These are phyloP conservation scores for Melaleuca alternifolia DNA, from an alignment of 345 rosid species.

Conservation along the genomic window DNA sequence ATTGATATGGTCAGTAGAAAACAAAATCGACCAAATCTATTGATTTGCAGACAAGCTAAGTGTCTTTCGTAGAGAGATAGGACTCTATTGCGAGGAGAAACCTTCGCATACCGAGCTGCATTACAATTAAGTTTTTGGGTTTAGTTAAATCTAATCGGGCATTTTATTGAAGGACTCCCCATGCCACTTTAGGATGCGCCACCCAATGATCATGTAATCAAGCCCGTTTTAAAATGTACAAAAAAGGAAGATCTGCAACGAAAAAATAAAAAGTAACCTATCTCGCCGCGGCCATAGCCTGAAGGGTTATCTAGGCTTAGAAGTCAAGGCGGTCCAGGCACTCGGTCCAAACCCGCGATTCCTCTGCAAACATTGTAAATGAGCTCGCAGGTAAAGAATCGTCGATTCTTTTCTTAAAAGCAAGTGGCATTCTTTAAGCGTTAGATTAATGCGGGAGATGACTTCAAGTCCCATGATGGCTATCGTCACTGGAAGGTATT, in stretches of 20 bases:
- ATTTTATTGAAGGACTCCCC: not conserved
- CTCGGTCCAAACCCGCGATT: constrained; percentile 7
- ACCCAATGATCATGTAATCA: not conserved
- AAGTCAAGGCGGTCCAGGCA: constrained; percentile 23
- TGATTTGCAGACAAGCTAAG: not conserved
- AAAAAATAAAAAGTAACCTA: not conserved
- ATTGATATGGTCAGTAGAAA: not conserved
- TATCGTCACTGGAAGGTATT: not conserved
- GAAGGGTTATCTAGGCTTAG: not conserved
- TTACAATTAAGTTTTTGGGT: not conserved
- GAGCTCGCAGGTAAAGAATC: not conserved
- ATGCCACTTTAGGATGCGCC: not conserved
- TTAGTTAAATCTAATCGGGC: not conserved
- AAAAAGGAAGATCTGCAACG: not conserved
- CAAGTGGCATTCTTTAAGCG: not conserved
- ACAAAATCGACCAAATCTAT: not conserved
- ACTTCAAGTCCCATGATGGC: not conserved
- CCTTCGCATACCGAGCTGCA: too few relatives aligned
- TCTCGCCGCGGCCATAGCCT: not conserved
- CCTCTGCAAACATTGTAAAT: not conserved
- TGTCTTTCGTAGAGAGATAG: too few relatives aligned
- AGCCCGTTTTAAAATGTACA: not conserved
- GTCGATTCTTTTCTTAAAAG: not conserved
- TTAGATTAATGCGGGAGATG: not conserved
- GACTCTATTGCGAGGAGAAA: too few relatives aligned